A percentile compares a stretch with the other conserved stretches of the same genome.
Conservation (phyloP, 805 yeast genomes). For the Wickerhamomyces ciferrii region DNA sequence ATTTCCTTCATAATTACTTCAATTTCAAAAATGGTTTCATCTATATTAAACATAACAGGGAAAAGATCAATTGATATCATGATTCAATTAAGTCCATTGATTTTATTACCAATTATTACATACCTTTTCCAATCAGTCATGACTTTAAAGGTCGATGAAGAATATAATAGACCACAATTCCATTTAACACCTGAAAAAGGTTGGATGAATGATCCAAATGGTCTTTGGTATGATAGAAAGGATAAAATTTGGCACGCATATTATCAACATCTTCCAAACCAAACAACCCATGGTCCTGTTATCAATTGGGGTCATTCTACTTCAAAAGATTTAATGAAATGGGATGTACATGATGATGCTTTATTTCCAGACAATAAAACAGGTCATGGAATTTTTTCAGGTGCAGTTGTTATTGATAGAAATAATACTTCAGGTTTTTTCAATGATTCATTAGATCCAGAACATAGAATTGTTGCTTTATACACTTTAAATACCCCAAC, state of each 20-base stretch:
- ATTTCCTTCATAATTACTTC: neutral
- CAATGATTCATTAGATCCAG: conserved; percentile 17
- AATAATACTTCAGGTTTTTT: conserved; percentile 31
- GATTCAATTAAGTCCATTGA: neutral
- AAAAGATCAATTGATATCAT: neutral
- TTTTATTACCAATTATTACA: neutral
- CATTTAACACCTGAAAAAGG: conserved; percentile 31
- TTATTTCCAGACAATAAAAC: conserved; percentile 21
- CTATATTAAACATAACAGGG: neutral
- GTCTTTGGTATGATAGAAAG: conserved; percentile 28
- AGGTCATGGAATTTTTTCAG: conserved; percentile 28
- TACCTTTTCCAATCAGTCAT: neutral
- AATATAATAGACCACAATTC: conserved; percentile 2
- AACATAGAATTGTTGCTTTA: conserved; percentile 29
- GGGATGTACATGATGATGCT: conserved; percentile 30
- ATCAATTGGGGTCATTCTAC: conserved; percentile 38
- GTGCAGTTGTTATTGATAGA: conserved; percentile 29
- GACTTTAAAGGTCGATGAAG: neutral
- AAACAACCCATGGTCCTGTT: conserved; percentile 26
- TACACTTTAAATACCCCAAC: conserved; percentile 25
- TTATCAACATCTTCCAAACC: conserved; percentile 33
- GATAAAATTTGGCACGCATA: conserved; percentile 30
- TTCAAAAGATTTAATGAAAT: conserved; percentile 26
- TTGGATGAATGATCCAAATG: conserved; percentile 42
- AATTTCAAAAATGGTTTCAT: neutral